Evolutionary conservation across 2,329 filamentous ascomycete species (phyloP), one percentile per base, ranked within the genome.

Genomic region (Aspergillus alliaceus): DNA sequence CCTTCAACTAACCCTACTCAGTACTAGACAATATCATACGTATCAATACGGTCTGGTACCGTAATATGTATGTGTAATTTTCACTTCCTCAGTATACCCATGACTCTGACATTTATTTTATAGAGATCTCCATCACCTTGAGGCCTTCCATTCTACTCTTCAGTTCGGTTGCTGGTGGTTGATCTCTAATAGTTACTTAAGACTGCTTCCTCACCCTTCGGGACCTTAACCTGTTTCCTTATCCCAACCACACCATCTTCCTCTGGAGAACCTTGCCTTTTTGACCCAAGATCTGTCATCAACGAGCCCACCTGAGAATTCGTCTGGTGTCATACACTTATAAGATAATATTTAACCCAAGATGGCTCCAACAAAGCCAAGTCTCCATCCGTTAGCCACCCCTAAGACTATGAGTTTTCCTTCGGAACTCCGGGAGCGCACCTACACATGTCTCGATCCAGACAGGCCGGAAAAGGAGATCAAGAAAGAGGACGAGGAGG

Each of bases 381-480:
- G 65, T 14, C 67, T 77, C 14, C 68, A 67, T 56, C 73, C 73
- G 22, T 67, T 79, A 34, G 72, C 75, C 47, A 79, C 76, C 7
- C 74, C 76, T 5, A 77, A 75, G 47, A 69, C 66, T n/a, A 64
- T 73, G 51, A 71, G 66, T 7, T 76, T 80, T 49, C 81, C 81
- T n/a, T 83, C 81, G 2, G 80, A 83, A 62, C 71, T 88, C 76
- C 66, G 87, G 35, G 85, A 84, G 63, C 92, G 87, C 60, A 67
- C 68, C 39, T 59, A 64, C 15, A 79, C 78, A 53, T 81, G 81
- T 48, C 80, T 85, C 25, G 77, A 82, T 54, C 82, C 84, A 66
- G 84, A 93, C 80, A 93, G 92, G 74, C 84, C 89, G 64, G 9
- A 29, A 6, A 51, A 53, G 11, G 42, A 40, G 18, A 24, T 32